Conservation (phyloP, 2,329 filamentous ascomycete species). For the Byssothecium circinans region DNA sequence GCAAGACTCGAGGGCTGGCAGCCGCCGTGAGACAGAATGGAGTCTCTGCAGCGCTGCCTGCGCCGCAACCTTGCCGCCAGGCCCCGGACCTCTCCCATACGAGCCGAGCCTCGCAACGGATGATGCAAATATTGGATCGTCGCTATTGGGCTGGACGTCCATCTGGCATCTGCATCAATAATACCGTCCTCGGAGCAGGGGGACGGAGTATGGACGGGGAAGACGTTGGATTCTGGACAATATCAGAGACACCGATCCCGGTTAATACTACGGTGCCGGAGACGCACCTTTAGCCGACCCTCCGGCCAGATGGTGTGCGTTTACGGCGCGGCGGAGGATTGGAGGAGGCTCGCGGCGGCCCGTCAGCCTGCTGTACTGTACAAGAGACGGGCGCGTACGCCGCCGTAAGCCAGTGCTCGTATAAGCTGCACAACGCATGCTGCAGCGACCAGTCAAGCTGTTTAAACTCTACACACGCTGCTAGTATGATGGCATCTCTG, state of each 20-base stretch:
- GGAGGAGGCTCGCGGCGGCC: conserved; percentile 1
- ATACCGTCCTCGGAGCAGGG: neutral
- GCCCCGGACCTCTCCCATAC: neutral
- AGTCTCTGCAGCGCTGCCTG: neutral
- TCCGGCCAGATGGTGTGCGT: conserved; percentile 5
- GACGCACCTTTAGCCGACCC: conserved; percentile 12
- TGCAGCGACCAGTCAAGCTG: neutral
- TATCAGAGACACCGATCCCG: conserved; percentile 6
- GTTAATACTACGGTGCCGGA: conserved; percentile 7
- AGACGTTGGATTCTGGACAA: neutral
- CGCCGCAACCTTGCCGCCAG: neutral
- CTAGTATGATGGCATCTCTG: no score
- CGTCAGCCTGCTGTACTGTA: neutral
- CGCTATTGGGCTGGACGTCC: neutral
- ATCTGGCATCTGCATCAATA: conserved; percentile 1
- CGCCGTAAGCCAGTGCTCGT: neutral
- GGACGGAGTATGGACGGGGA: neutral
- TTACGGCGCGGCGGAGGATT: conserved; percentile 3
- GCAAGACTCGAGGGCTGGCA: conserved; percentile 1
- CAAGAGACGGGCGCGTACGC: conserved; percentile 5
- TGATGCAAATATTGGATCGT: neutral
- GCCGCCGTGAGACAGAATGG: neutral
- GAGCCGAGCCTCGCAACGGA: neutral
- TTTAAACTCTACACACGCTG: no score
- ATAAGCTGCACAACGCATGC: conserved; percentile 2